phyloP scores from a whole-genome alignment of 2,329 filamentous ascomycete species.

The Camillea tinctor region DNA sequence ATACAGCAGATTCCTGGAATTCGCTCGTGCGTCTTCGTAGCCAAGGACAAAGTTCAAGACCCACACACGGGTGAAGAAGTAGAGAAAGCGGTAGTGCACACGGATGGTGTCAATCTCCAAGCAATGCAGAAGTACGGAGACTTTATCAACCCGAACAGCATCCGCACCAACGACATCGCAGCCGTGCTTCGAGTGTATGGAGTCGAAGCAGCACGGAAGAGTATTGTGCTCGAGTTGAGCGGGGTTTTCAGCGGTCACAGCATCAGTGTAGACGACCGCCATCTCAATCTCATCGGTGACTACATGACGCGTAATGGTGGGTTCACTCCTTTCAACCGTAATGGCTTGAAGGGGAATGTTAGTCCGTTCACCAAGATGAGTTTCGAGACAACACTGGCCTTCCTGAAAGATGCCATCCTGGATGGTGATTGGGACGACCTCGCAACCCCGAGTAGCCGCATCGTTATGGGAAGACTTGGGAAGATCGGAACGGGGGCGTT shows the following conservation, averaged over 20 bases:
- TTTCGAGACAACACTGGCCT: slow-evolving; percentile 94
- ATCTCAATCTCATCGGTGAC: slow-evolving; percentile 93
- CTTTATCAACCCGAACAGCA: slow-evolving; percentile 79
- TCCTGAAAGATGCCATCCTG: slow-evolving; percentile 87
- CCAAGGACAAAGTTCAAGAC: slow-evolving; percentile 54
- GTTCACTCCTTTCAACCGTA: slow-evolving; percentile 90
- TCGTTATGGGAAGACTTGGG: slow-evolving; percentile 82
- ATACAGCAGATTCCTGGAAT: slow-evolving; percentile 85
- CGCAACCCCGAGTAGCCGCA: slow-evolving; percentile 77
- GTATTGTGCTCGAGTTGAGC: slow-evolving; percentile 82
- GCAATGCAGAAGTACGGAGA: slow-evolving; percentile 89
- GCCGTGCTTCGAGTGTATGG: slow-evolving; percentile 84
- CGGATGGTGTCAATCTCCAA: slow-evolving; percentile 80
- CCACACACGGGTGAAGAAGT: slow-evolving; percentile 46
- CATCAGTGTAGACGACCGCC: slow-evolving; percentile 87
- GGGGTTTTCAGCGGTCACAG: slow-evolving; percentile 87
- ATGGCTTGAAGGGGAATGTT: slow-evolving; percentile 79
- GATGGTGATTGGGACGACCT: slow-evolving; percentile 90
- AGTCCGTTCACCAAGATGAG: slow-evolving; percentile 98
- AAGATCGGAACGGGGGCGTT: slow-evolving; percentile 88
- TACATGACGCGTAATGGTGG: slow-evolving; percentile 94
- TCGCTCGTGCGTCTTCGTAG: slow-evolving; percentile 66
- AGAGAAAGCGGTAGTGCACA: slow-evolving; percentile 63
- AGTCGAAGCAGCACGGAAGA: slow-evolving; percentile 85
- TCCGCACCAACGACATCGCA: slow-evolving; percentile 90